Base-by-base conservation (phyloP, 495 filamentous ascomycete genomes). In the Penicillium samsonianum region DNA sequence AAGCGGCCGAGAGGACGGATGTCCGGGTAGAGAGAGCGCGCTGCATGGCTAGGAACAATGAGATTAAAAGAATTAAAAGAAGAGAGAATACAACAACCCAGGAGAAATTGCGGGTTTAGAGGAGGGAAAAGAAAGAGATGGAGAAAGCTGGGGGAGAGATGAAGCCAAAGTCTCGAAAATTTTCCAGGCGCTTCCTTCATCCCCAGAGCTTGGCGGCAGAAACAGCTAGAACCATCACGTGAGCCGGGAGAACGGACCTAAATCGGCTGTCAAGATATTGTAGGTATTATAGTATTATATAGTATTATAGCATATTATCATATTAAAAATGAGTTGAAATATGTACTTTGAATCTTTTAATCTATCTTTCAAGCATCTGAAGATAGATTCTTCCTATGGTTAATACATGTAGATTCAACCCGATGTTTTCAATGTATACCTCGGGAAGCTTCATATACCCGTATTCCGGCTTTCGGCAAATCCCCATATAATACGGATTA, bases 1-100 rank as follows among this genome's bases (percentile, higher is more conserved):
- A 87, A 62, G 80, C 77, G 57, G 87, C 84, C 49, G 89, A 87
- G 46, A 91, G 82, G 73, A 85, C 82, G 52, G 89, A 89, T 69
- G 86, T 77, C 76, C 84, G 80, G 58, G 85, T 65, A 64, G 82
- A 80, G 53, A 91, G 79, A 73, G 85, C 85, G 70, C 88, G 81
- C 80, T 91, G 88, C 88, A 91, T 91, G 58, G 61, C 61, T 63
- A 69, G 83, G 66, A 67, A 68, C 63, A 59, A 62, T 59, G 35
- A 17, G 35, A 54, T 62, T 48, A 60, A 55, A 62, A 67, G 66
- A 65, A 53, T 59, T 53, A 57, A 40, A 63, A 62, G 48, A 49
- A 56, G 56, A 53, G 48, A 66, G 53, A 57, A 64, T 37, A 31
- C 30, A 63, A 37, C 55, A 64, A 62, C 65, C 67, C 67, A 59